Base-by-base conservation (phyloP, 2,329 filamentous ascomycete species). In the Lecanoromycetidae sp. region DNA sequence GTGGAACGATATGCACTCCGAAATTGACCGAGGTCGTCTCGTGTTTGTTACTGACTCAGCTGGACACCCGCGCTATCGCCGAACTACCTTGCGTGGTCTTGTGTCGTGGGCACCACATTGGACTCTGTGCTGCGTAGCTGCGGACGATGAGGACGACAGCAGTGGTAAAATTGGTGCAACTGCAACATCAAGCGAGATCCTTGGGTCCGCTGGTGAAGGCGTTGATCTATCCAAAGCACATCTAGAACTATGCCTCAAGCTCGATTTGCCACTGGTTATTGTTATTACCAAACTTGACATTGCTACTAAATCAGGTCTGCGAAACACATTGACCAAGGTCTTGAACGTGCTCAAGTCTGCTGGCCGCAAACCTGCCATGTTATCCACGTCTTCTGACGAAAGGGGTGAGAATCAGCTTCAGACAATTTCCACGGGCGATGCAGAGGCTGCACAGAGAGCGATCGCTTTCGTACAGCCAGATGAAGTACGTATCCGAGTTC, bases 81-180 rank as follows among this genome's bases (percentile, higher is more conserved):
- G 91, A 47, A 96, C 90, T 5, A 90, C 87, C 2, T 71, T 96
- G 44, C 78, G 90, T 50, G 87, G 88, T 0, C 71, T 98, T n/a
- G 75, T 98, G 53, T 91, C 88, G 37, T 96, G 91, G 88, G 84
- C 85, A 30, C 91, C 91, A 7, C 87, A 96, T 61, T 98, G 91
- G 82, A 87, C 85, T 1, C 64, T 94, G 19, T 72, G 96, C 2
- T 95, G 93, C 56, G 79, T 96, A 52, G 80, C 87, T 38, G 87
- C 86, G 7, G 50, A 54, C 39, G 45, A 53, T 10, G 43, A 49
- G 29, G 48, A 49, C 35, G 42, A 52, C 20, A 49, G 29, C 17
- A 44, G 27, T 17, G 44, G 60, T 3, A 64, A 60, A 50, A 57
- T 58, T 23, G 67, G 67, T 5, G 67, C 69, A 47, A 74, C 71